phyloP scores from a whole-genome alignment of 2,329 filamentous ascomycete genomes.

The Sarocladium oryzae region DNA sequence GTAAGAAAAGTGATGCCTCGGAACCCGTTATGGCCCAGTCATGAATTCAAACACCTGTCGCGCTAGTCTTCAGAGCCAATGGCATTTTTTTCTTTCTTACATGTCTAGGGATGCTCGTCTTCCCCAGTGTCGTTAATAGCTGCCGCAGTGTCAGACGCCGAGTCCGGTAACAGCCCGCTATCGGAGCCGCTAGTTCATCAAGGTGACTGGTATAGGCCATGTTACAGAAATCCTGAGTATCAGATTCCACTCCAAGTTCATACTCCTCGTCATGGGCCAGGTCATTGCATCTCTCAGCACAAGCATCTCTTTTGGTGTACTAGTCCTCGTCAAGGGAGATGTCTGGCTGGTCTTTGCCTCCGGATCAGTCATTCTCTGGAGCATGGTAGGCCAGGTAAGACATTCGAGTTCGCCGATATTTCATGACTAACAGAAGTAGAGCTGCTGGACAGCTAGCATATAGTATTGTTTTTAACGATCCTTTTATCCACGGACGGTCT shows the following conservation, averaged over 20 bases:
- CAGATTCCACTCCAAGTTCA: not conserved
- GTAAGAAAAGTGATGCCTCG: no score
- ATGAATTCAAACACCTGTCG: no score
- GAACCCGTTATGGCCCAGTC: no score
- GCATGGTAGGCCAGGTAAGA: not conserved
- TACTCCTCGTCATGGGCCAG: not conserved
- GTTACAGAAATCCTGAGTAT: not conserved
- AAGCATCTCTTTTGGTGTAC: constrained; percentile 1
- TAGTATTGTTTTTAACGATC: not conserved
- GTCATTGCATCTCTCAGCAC: not conserved
- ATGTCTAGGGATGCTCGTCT: no score
- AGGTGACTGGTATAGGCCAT: not conserved
- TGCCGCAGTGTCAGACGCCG: no score
- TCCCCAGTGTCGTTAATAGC: no score
- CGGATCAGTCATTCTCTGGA: not conserved
- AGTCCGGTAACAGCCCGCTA: no score
- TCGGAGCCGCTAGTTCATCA: no score
- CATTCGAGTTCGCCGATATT: not conserved
- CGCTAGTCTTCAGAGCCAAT: no score
- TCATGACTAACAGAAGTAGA: not conserved
- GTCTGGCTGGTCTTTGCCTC: not conserved
- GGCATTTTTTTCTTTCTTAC: no score
- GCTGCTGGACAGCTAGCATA: not conserved
- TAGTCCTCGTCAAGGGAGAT: not conserved
- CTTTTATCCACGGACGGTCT: not conserved